These are phyloP conservation scores for Phycomyces blakesleeanus DNA, from an alignment of 192 early-diverging fungal species.

Conservation along the genomic window DNA sequence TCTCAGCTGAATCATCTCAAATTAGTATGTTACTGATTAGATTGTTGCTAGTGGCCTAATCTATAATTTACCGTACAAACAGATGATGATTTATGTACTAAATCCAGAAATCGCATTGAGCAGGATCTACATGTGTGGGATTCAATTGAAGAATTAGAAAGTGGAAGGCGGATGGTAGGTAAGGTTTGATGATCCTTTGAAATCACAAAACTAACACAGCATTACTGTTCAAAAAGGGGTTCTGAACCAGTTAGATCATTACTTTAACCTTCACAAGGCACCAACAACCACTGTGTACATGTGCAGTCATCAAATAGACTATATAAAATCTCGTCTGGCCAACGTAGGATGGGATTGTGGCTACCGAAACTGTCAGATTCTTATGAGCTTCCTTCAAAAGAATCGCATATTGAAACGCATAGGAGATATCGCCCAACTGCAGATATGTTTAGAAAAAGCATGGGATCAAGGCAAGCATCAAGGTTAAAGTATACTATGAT, in stretches of 20 bases:
- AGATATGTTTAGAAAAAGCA: conserved; percentile 50
- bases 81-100: too few relatives aligned
- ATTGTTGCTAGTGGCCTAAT: too few relatives aligned
- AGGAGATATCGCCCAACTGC: conserved; percentile 40
- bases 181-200: too few relatives aligned
- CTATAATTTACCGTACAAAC: too few relatives aligned
- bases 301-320: conserved; percentile 25
- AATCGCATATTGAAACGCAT: neutral
- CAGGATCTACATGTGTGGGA: too few relatives aligned
- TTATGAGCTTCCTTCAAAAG: conserved; percentile 46
- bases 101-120: too few relatives aligned
- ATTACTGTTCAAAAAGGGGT: conserved; percentile 6
- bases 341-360: conserved; percentile 71
- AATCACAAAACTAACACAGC: too few relatives aligned
- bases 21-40: too few relatives aligned
- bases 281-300: conserved; percentile 17
- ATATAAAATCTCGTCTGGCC: conserved; percentile 23
- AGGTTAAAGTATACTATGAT: neutral
- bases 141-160: too few relatives aligned
- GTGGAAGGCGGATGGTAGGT: too few relatives aligned
- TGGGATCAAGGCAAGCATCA: conserved; percentile 45
- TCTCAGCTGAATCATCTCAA: too few relatives aligned
- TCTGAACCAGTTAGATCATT: neutral
- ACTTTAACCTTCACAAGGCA: conserved; percentile 16
- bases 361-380: conserved; percentile 68